These are phyloP conservation scores for Mariannaea elegans DNA, from an alignment of 2,329 filamentous ascomycete species.

Conservation along the genomic window DNA sequence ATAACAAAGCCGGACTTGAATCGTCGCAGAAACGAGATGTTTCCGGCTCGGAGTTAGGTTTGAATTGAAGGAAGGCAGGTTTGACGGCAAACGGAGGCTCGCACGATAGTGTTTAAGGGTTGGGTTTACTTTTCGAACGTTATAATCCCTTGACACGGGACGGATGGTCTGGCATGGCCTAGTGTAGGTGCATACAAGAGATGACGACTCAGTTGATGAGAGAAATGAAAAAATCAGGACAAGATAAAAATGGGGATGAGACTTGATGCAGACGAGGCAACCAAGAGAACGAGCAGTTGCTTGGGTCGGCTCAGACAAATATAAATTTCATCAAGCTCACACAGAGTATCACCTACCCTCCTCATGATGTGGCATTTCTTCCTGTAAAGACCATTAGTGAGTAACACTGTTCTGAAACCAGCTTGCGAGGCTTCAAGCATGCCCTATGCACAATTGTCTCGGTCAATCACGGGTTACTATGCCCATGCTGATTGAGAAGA, in stretches of 20 bases:
- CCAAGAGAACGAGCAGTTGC: neutral
- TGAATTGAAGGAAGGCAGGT: conserved; percentile 35
- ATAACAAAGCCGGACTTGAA: conserved; percentile 25
- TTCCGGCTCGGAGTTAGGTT: conserved; percentile 39
- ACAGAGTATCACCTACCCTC: too few species aligned
- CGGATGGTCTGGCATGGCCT: conserved; percentile 36
- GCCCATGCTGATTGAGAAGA: too few species aligned
- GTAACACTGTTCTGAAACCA: too few species aligned
- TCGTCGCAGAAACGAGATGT: conserved; percentile 28
- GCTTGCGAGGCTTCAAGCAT: too few species aligned
- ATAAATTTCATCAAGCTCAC: conserved; percentile 28
- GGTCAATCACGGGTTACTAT: too few species aligned
- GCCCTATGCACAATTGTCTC: neutral
- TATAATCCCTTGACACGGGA: conserved; percentile 36
- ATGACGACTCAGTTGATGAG: conserved; percentile 33
- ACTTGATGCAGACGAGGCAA: conserved; percentile 24
- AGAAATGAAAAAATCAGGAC: conserved; percentile 28
- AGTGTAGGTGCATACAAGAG: conserved; percentile 31
- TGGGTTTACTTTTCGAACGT: conserved; percentile 35
- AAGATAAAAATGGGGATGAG: conserved; percentile 28
- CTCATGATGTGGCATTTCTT: too few species aligned
- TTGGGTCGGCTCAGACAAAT: conserved; percentile 22
- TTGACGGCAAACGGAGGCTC: conserved; percentile 24
- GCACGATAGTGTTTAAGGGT: conserved; percentile 27
- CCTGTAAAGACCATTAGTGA: too few species aligned